Conservation (phyloP, 164 flowering plant genomes). For the Tinospora cordifolia region DNA sequence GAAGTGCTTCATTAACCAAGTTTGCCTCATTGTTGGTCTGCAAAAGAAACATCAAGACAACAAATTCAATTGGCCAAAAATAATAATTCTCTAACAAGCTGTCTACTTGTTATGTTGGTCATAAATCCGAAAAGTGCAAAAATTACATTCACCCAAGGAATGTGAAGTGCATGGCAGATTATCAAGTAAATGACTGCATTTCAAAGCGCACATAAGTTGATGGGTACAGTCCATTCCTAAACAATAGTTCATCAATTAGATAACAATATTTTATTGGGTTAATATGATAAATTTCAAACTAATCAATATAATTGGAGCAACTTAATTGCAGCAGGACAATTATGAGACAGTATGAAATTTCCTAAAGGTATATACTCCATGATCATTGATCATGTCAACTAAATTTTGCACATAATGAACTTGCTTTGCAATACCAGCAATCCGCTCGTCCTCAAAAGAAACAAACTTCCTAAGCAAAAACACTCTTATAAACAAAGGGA, state of each 20-base stretch:
- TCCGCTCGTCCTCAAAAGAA: background rate
- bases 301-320: background rate
- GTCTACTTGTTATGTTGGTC: background rate
- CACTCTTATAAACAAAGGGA: background rate
- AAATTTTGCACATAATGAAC: background rate
- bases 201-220: background rate
- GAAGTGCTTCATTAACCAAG: conserved; percentile 44
- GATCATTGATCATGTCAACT: background rate
- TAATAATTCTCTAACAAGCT: background rate
- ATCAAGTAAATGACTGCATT: background rate
- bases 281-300: background rate
- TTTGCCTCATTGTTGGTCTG: conserved; percentile 44
- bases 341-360: background rate
- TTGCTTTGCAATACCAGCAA: background rate
- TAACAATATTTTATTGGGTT: background rate
- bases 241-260: background rate
- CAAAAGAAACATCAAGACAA: background rate
- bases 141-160: background rate
- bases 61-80: background rate
- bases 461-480: background rate
- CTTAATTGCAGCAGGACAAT: background rate
- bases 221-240: background rate
- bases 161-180: background rate
- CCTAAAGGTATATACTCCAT: background rate
- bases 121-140: background rate